Conservation (phyloP, 2,329 filamentous ascomycete genomes). For the Arthrobotrys sphaeroides region DNA sequence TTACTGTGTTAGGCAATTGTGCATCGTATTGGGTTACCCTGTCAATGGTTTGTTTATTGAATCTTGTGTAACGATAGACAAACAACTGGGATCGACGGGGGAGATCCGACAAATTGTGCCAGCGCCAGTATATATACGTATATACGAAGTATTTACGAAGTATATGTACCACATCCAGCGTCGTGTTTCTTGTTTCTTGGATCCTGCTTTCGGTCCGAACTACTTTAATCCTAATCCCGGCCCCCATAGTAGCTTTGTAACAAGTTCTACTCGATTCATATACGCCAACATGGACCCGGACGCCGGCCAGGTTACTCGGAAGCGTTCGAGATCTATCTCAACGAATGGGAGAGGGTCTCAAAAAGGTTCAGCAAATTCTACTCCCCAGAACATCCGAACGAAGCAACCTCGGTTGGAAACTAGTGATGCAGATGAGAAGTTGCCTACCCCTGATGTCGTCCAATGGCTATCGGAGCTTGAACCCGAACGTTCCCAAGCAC, state of each 20-base stretch:
- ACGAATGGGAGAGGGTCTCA: background rate
- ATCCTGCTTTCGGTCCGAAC: too few relatives aligned
- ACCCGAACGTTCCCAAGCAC: background rate
- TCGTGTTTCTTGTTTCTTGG: too few relatives aligned
- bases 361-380: background rate
- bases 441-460: background rate
- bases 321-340: background rate
- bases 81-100: background rate
- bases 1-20: background rate
- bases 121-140: too few relatives aligned
- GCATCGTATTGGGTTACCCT: background rate
- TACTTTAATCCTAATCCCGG: too few relatives aligned
- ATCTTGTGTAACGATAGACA: background rate
- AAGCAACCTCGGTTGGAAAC: background rate
- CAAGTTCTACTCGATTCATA: too few relatives aligned
- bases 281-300: too few relatives aligned
- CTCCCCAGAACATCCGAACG: background rate
- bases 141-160: too few relatives aligned
- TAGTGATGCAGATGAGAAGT: background rate
- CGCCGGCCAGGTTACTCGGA: background rate
- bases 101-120: too few relatives aligned
- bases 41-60: background rate
- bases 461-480: background rate
- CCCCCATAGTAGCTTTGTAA: too few relatives aligned
- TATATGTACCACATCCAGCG: too few relatives aligned